A percentile compares a stretch with the other conserved stretches of the same genome.
phyloP scores from a whole-genome alignment of 176 grass and related monocot species.

The Oropetium thomaeum region DNA sequence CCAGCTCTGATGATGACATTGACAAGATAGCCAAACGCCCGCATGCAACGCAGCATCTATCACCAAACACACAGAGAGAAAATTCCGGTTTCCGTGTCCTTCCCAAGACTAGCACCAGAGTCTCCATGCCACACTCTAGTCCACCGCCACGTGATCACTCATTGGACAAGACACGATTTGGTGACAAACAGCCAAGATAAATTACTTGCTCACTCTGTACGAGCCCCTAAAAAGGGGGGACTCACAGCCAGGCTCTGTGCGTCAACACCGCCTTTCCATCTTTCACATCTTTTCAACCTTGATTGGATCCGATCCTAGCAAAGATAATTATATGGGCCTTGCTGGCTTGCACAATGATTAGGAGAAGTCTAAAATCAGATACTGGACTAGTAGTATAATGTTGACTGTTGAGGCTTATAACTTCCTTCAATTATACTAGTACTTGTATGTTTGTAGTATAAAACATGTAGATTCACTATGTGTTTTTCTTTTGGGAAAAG shows the following conservation, averaged over 20 bases:
- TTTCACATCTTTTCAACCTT: conserved; percentile 46
- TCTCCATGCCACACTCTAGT: background rate
- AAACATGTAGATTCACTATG: no score
- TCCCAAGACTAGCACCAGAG: background rate
- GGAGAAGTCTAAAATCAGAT: background rate
- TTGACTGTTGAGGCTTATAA: no score
- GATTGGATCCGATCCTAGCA: conserved; percentile 24
- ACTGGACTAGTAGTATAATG: background rate
- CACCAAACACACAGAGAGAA: background rate
- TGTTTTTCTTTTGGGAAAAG: no score
- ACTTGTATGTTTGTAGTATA: background rate
- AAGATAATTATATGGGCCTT: conserved; percentile 3
- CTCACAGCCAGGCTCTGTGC: conserved; percentile 11
- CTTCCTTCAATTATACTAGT: background rate
- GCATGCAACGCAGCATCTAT: background rate
- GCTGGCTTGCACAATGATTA: conserved; percentile 48
- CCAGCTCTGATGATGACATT: conserved; percentile 26
- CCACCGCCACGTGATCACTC: background rate
- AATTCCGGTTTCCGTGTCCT: background rate
- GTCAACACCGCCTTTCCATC: conserved; percentile 14
- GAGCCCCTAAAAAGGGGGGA: background rate
- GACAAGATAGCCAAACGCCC: conserved; percentile 41
- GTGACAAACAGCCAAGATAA: conserved; percentile 16
- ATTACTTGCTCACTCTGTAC: background rate
- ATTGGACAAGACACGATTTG: conserved; percentile 34